Base-by-base conservation (phyloP, 2,329 filamentous ascomycete genomes). In the Venturiaceae sp. region DNA sequence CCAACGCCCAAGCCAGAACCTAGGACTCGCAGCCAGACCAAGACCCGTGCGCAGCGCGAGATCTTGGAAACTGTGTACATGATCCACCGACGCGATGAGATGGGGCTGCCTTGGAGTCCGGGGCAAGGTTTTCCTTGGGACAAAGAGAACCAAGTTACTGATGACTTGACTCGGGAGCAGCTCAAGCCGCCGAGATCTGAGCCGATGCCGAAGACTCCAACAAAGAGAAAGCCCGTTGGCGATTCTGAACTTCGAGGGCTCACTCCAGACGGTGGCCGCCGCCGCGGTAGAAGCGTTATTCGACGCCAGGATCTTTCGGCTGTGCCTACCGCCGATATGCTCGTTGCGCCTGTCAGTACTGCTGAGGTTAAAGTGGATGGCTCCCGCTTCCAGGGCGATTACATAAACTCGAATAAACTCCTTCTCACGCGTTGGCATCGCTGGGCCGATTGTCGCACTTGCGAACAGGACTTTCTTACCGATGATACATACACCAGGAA, bases 401-500 rank as follows among this genome's bases (percentile, higher is more conserved):
- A 97, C 72, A 86, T 89, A 32, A 83, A 92, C 21, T 95, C 90
- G 0, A 80, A 84, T 0, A 78, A 86, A 13, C 79, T 96, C 0
- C 82, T 96, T 0, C 84, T 85, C 0, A 86, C 91, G 62, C 84
- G 87, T 75, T 78, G 91, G 77, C 77, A 90, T 78, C 67, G 82
- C 59, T 97, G 92, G 92, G 88, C 95, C 47, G 83, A 90, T 62
- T 99, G 94, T 74, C 88, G 84, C 55, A 90, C 88, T 28, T 99
- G 94, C 74, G 82, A 83, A 54, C 80, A 81, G 1, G 83, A 86
- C 60, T 99, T 97, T 68, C 87, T 97, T 5, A 92, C 97, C 70
- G 80, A 84, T 41, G 88, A 97, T 63, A 90, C 90, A 0, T 86
- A 86, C 63, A 96, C 92, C 1, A 84, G 87, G 56, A 85, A 87